phyloP scores from a whole-genome alignment of 2,329 filamentous ascomycete genomes.

The Colletotrichum echinochloae region DNA sequence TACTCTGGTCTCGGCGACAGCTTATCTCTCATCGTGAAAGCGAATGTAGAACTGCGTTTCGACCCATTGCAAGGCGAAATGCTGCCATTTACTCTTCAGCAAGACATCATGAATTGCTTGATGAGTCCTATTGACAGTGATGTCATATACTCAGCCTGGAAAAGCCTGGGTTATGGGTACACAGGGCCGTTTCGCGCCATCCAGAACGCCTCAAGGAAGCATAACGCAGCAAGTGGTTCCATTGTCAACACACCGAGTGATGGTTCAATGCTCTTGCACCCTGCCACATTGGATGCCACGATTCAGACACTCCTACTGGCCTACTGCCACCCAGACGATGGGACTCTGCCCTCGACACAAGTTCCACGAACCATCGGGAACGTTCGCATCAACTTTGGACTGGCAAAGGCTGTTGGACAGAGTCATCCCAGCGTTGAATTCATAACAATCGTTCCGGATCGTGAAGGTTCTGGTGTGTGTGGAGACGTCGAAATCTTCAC shows the following conservation, averaged over 20 bases:
- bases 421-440: background rate
- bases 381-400: background rate
- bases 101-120: background rate
- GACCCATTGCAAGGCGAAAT: background rate
- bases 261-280: conserved; percentile 47
- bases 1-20: background rate
- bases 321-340: conserved; percentile 49
- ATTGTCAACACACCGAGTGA: background rate
- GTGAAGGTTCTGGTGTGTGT: background rate
- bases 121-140: background rate
- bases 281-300: conserved; percentile 48
- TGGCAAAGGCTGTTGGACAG: background rate
- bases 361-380: conserved; percentile 40
- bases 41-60: background rate
- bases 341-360: conserved; percentile 46
- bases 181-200: conserved; percentile 1
- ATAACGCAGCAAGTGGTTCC: background rate
- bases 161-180: background rate
- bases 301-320: conserved; percentile 51
- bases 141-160: background rate
- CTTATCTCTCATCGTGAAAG: background rate
- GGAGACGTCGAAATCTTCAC: conserved; percentile 8
- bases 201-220: background rate
- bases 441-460: background rate
- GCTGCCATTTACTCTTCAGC: background rate